phyloP scores from a whole-genome alignment of 805 yeast genomes.

The Candida glaebosa region DNA sequence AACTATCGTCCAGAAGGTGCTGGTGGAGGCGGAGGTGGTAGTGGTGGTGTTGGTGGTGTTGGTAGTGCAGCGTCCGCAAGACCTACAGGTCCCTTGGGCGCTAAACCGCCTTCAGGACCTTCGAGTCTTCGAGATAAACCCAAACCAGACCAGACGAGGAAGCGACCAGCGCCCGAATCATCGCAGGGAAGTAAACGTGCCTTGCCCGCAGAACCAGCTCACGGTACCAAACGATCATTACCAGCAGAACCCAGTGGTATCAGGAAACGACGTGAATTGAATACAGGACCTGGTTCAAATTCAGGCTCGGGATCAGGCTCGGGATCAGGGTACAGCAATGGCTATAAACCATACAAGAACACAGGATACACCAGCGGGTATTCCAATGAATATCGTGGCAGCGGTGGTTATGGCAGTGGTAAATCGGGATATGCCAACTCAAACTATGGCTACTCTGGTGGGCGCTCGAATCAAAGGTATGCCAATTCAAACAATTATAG shows the following conservation, averaged over 20 bases:
- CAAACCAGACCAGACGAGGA: neutral
- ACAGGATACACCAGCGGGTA: conserved; percentile 3
- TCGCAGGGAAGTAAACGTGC: neutral
- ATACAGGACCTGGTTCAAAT: neutral
- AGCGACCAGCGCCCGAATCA: neutral
- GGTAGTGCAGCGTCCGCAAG: neutral
- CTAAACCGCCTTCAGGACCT: conserved; percentile 17
- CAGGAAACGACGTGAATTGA: conserved; percentile 5
- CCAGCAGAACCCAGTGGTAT: conserved; percentile 8
- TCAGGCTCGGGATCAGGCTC: neutral
- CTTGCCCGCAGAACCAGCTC: conserved; percentile 4
- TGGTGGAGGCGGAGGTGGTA: neutral
- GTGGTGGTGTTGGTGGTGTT: neutral
- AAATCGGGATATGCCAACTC: neutral
- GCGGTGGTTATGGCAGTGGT: conserved; percentile 6
- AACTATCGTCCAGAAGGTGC: conserved; percentile 16
- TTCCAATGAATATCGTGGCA: conserved; percentile 4
- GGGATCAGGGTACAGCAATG: neutral
- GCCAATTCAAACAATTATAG: neutral
- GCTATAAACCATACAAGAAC: conserved; percentile 1
- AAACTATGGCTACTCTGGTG: conserved; percentile 3
- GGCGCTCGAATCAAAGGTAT: neutral
- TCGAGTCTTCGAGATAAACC: conserved; percentile 13
- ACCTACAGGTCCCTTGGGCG: conserved; percentile 3
- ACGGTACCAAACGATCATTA: conserved; percentile 3